These are phyloP conservation scores for Peronosclerospora sorghi DNA, from an alignment of 352 stramenopile genomes.

Conservation along the genomic window DNA sequence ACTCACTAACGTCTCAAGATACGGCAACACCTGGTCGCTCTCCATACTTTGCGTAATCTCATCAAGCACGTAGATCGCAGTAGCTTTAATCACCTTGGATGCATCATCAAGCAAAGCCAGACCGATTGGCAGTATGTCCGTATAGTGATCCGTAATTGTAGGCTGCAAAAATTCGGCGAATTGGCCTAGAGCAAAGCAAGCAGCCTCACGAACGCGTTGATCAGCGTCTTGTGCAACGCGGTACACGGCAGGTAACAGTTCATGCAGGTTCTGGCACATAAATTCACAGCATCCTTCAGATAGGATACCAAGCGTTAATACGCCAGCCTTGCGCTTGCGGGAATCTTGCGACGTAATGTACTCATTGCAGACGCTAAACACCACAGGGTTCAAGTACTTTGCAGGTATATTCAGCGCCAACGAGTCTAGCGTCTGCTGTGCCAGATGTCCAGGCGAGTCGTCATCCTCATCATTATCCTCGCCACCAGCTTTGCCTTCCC, in stretches of 20 bases:
- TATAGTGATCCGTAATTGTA: constrained; percentile 91
- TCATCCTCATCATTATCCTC: constrained; percentile 73
- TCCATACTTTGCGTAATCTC: constrained; percentile 98
- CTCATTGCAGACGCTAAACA: constrained; percentile 73
- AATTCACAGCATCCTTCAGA: constrained; percentile 93
- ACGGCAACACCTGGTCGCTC: constrained; percentile 88
- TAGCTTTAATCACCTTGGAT: constrained; percentile 90
- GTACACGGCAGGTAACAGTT: constrained; percentile 90
- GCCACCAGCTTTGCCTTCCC: constrained; percentile 38
- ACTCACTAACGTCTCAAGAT: constrained; percentile 92
- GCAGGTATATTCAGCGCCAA: constrained; percentile 66
- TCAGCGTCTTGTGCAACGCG: constrained; percentile 84
- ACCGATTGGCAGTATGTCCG: constrained; percentile 93
- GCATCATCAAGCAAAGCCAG: constrained; percentile 92
- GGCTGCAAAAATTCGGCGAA: constrained; percentile 97
- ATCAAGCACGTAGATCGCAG: constrained; percentile 96
- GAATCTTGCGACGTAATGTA: constrained; percentile 86
- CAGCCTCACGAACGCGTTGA: constrained; percentile 91
- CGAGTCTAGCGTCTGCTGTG: constrained; percentile 79
- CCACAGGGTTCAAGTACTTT: constrained; percentile 74
- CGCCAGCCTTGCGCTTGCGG: constrained; percentile 91
- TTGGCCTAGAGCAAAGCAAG: constrained; percentile 97
- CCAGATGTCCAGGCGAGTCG: constrained; percentile 68
- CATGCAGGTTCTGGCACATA: constrained; percentile 89
- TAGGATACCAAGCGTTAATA: constrained; percentile 94